Conservation (phyloP, 768 basidiomycete genomes). For the Boletus vinaceobasis region DNA sequence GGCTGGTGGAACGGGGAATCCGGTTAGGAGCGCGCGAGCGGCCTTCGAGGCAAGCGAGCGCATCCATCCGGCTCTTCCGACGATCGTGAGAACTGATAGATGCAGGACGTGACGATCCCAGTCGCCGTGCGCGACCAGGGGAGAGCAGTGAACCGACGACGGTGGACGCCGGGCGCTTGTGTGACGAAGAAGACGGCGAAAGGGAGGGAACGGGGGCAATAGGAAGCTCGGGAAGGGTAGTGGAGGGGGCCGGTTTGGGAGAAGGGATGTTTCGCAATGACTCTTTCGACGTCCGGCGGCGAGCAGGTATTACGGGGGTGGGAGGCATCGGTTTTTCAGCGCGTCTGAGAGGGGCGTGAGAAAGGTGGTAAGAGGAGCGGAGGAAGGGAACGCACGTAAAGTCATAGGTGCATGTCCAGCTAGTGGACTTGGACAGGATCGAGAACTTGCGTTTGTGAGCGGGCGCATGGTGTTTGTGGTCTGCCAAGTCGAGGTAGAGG, state of each 20-base stretch:
- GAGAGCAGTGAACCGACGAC: slow-evolving; percentile 17
- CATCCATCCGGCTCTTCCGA: slow-evolving; percentile 50
- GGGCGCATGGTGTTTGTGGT: slow-evolving; percentile 42
- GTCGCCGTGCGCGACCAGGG: slow-evolving; percentile 12
- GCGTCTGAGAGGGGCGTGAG: slow-evolving; percentile 18
- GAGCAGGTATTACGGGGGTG: slow-evolving; percentile 2
- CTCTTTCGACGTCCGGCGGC: slow-evolving; percentile 38
- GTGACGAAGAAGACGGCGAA: background rate
- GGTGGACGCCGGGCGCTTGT: slow-evolving; percentile 15
- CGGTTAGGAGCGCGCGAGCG: slow-evolving; percentile 31
- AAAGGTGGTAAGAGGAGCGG: background rate
- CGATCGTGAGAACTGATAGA: slow-evolving; percentile 48
- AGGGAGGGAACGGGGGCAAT: background rate
- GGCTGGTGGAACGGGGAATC: slow-evolving; percentile 11
- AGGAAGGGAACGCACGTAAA: slow-evolving; percentile 7
- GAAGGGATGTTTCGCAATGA: slow-evolving; percentile 52
- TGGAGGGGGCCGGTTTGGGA: slow-evolving; percentile 57
- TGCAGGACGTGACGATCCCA: slow-evolving; percentile 22
- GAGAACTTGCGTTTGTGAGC: slow-evolving; percentile 36
- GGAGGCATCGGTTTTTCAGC: slow-evolving; percentile 23
- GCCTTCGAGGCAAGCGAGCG: slow-evolving; percentile 65
- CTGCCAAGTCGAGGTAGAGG: slow-evolving; percentile 66
- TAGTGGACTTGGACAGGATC: slow-evolving; percentile 28
- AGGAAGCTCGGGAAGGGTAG: slow-evolving; percentile 47
- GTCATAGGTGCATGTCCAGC: slow-evolving; percentile 24